phyloP scores from a whole-genome alignment of 148 eudicot genomes.

The Mesembryanthemum crystallinum region DNA sequence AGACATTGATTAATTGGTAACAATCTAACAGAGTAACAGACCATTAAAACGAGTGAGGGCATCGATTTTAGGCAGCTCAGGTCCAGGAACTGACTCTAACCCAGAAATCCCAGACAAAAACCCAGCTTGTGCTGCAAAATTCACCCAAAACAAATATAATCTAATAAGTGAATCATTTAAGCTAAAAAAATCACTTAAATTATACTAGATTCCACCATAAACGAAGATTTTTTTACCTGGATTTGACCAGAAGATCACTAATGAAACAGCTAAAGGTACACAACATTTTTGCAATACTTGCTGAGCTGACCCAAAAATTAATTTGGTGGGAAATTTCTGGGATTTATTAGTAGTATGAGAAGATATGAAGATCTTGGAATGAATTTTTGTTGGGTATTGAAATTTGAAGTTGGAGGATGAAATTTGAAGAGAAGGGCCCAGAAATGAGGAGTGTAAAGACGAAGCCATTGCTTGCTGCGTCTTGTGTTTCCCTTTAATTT shows the following conservation, averaged over 20 bases:
- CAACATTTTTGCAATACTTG: conserved; percentile 34
- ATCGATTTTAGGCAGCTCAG: conserved; percentile 69
- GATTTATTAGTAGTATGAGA: neutral
- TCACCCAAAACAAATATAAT: neutral
- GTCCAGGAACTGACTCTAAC: conserved; percentile 87
- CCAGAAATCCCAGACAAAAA: conserved; percentile 73
- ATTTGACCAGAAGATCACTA: conserved; percentile 48
- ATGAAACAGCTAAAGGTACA: conserved; percentile 54
- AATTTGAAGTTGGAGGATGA: conserved; percentile 1
- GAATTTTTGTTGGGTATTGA: conserved; percentile 12
- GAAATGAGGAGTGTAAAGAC: conserved; percentile 34
- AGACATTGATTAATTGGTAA: neutral
- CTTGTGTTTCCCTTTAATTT: neutral
- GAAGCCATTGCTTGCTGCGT: conserved; percentile 40
- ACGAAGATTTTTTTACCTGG: conserved; percentile 46
- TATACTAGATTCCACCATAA: neutral
- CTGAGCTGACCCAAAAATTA: neutral
- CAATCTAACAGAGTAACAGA: conserved; percentile 21
- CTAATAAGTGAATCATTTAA: neutral
- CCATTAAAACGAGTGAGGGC: conserved; percentile 69
- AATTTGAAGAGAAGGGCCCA: conserved; percentile 21
- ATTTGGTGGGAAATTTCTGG: neutral
- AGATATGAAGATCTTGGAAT: conserved; percentile 3
- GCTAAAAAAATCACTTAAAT: neutral
- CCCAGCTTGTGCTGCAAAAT: conserved; percentile 79